Evolutionary conservation across 768 basidiomycete genomes (phyloP), one percentile per base, ranked within the genome.

Genomic region (Hericium rajendrae): DNA sequence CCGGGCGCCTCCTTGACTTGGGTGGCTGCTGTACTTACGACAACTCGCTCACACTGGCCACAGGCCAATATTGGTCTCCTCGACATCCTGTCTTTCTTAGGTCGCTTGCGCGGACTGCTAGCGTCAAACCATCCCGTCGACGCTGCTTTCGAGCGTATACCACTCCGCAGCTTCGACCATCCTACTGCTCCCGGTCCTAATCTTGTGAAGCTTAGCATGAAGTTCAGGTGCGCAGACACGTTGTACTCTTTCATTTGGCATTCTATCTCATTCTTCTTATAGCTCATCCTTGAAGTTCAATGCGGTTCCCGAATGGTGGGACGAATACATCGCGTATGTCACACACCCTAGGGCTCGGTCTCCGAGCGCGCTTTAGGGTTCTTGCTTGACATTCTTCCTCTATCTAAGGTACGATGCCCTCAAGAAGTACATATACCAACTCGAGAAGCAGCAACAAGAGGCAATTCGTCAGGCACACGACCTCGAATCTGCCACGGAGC

Each of bases 201-300:
- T 48, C 51, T 50, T 40, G 22, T 18, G 10, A 61, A 56, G 54
- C 55, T 61, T 12, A 59, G 60, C 56, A 85, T 85, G 83, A 85
- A 83, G 68, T 84, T 83, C 67, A 83, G 83, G 83, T 82, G 59
- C 57, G 69, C 22, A 46, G 16, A 22, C 43, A 46, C 43, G 22
- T n/a, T 22, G n/a, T 16, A 26, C 24, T 51, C 2, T 15, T n/a
- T 24, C 49, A 13, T 46, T 46, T 11, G 15, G 9, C 11, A 8
- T 10, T 51, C 20, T 6, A 51, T 26, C 49, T 26, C 20, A 24
- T 22, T 38, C 38, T 41, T 13, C 28, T 37, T 51, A 26, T 26
- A 90, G 88, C 65, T 88, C 88, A 37, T 88, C 90, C 9, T 79
- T 94, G 66, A 90, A 91, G 69, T 94, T 94, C 72, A 94, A 94